phyloP scores from a whole-genome alignment of 1,284 basidiomycete genomes.

The Omphalotus olearius region DNA sequence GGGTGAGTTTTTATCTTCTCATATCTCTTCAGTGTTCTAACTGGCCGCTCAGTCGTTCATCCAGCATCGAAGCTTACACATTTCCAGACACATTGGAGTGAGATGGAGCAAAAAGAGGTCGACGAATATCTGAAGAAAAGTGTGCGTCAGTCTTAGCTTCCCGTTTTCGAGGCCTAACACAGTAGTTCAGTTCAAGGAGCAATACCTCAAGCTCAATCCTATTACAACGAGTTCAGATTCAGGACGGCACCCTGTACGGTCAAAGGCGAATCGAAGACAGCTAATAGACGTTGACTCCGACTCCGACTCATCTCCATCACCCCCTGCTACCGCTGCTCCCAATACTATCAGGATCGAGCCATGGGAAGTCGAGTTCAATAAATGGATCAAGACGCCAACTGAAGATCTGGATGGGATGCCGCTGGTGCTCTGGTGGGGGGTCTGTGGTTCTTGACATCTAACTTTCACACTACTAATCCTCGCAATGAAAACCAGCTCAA shows the following conservation, averaged over 20 bases:
- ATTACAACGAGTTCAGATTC: background rate
- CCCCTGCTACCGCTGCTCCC: background rate
- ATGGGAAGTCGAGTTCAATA: conserved; percentile 23
- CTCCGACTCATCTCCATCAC: background rate
- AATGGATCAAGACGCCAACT: conserved; percentile 21
- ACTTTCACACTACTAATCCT: conserved; percentile 1
- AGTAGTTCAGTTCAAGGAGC: background rate
- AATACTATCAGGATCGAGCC: background rate
- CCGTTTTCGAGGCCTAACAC: background rate
- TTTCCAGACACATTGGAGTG: conserved; percentile 25
- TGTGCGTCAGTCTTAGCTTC: conserved; percentile 13
- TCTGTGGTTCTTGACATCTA: conserved; percentile 16
- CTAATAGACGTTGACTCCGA: conserved; percentile 1
- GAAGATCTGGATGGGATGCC: conserved; percentile 18
- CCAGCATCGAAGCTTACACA: conserved; percentile 22
- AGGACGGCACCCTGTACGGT: background rate
- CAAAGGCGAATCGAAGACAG: background rate
- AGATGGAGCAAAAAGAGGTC: conserved; percentile 15
- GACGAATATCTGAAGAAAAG: conserved; percentile 17
- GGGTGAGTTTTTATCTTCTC: conserved; percentile 6
- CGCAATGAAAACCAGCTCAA: conserved; percentile 19
- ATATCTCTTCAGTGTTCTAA: background rate
- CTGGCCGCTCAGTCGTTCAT: conserved; percentile 22
- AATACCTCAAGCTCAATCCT: background rate
- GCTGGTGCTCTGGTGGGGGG: conserved; percentile 29